phyloP scores from a whole-genome alignment of 805 yeast species.

The Nematodospora valgi region DNA sequence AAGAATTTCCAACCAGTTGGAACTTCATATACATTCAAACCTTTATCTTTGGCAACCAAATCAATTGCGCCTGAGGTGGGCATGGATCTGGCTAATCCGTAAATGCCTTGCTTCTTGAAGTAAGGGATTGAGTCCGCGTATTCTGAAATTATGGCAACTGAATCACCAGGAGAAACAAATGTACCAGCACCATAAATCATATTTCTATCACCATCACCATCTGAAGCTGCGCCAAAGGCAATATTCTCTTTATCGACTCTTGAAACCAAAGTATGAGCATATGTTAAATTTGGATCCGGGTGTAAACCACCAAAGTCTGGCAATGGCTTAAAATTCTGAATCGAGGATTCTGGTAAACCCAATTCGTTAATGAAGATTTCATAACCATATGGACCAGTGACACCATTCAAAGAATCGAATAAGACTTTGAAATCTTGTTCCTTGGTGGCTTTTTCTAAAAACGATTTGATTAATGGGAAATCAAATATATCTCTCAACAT shows the following conservation, averaged over 20 bases:
- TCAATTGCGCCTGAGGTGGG: constrained; percentile 96
- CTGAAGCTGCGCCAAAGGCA: constrained; percentile 98
- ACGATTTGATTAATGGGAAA: constrained; percentile 71
- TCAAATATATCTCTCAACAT: constrained; percentile 86
- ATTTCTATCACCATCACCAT: constrained; percentile 97
- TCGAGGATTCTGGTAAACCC: constrained; percentile 63
- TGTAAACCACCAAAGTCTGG: constrained; percentile 97
- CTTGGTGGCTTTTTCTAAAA: constrained; percentile 50
- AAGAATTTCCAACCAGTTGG: constrained; percentile 99
- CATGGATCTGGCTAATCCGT: constrained; percentile 96
- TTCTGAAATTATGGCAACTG: constrained; percentile 96
- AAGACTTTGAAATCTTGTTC: constrained; percentile 62
- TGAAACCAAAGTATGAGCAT: constrained; percentile 83
- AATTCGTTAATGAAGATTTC: constrained; percentile 82
- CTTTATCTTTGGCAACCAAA: constrained; percentile 77
- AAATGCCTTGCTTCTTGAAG: constrained; percentile 77
- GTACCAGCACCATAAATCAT: constrained; percentile 96
- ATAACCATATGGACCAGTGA: constrained; percentile 93
- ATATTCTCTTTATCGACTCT: constrained; percentile 78
- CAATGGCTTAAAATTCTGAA: constrained; percentile 76
- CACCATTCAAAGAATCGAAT: constrained; percentile 91
- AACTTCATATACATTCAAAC: constrained; percentile 80
- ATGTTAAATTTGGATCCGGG: constrained; percentile 96
- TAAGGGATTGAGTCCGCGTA: constrained; percentile 89
- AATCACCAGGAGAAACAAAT: constrained; percentile 97